Evolutionary conservation across 1,284 basidiomycete genomes (phyloP).

Genomic region (Vanrija pseudolonga): DNA sequence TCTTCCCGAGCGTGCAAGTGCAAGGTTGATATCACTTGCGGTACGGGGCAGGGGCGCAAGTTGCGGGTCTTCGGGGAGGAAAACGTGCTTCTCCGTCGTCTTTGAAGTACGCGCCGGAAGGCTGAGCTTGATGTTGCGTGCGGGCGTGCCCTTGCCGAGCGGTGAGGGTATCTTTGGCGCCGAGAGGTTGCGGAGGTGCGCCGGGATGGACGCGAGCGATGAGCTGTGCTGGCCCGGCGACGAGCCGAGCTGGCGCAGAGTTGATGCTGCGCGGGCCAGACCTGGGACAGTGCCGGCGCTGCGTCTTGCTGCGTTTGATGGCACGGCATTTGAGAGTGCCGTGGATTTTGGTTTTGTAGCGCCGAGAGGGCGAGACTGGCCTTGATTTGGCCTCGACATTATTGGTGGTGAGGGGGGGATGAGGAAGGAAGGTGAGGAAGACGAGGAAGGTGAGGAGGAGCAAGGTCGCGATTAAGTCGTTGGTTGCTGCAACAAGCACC

Average conservation of each 20-base stretch:
- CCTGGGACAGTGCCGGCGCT: slow-evolving; percentile 38
- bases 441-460: background rate
- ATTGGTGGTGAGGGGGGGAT: slow-evolving; percentile 3
- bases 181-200: slow-evolving; percentile 43
- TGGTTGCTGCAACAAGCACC: background rate
- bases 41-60: slow-evolving; percentile 64
- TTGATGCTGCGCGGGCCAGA: slow-evolving; percentile 47
- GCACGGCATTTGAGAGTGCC: background rate
- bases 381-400: slow-evolving; percentile 42
- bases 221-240: slow-evolving; percentile 5
- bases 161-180: slow-evolving; percentile 46
- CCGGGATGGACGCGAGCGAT: slow-evolving; percentile 39
- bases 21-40: slow-evolving; percentile 20
- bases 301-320: slow-evolving; percentile 25
- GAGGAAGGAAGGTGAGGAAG: background rate
- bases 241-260: slow-evolving; percentile 37
- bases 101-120: slow-evolving; percentile 75
- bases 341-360: slow-evolving; percentile 11
- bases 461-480: background rate
- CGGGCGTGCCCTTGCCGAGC: slow-evolving; percentile 47
- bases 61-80: slow-evolving; percentile 86
- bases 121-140: slow-evolving; percentile 36
- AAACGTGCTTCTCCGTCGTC: slow-evolving; percentile 84
- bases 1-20: slow-evolving; percentile 13
- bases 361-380: slow-evolving; percentile 33